Percentiles rank a stretch among this genome's conserved stretches.
Conservation (phyloP, 495 filamentous ascomycete genomes). For the Physcia stellaris region DNA sequence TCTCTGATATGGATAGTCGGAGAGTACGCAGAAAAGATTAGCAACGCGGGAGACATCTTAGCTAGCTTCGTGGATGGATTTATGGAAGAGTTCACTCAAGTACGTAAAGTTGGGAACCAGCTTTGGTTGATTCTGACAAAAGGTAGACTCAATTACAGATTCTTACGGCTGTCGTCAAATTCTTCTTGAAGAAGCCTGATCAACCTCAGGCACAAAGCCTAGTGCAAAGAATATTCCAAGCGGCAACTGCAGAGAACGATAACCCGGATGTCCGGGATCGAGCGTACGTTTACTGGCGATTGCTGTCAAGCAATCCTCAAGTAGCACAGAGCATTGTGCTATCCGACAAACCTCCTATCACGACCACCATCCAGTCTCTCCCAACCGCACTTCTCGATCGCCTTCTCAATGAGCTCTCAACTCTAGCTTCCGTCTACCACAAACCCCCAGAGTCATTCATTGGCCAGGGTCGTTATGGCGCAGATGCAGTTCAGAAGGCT, state of each 20-base stretch:
- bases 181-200: conserved; percentile 92
- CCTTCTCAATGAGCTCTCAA: conserved; percentile 81
- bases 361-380: conserved; percentile 79
- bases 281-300: conserved; percentile 96
- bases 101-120: conserved; percentile 18
- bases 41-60: conserved; percentile 84
- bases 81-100: conserved; percentile 82
- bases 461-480: conserved; percentile 84
- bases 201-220: conserved; percentile 75
- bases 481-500: conserved; percentile 86
- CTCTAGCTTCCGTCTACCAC: conserved; percentile 96
- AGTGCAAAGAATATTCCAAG: conserved; percentile 85
- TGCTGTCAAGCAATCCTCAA: conserved; percentile 84
- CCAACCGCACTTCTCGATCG: conserved; percentile 73
- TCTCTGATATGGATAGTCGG: conserved; percentile 98
- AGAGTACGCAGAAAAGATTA: conserved; percentile 98
- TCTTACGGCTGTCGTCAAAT: conserved; percentile 87
- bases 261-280: conserved; percentile 95
- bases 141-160: conserved; percentile 82
- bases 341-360: conserved; percentile 86
- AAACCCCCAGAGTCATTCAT: conserved; percentile 95
- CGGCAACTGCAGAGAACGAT: conserved; percentile 85
- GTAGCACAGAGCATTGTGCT: conserved; percentile 83
- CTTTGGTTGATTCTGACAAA: conserved; percentile 3
- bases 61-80: conserved; percentile 80